Percentiles rank a stretch among this genome's conserved stretches.
Conservation (phyloP, 257 asterid species). For the Solanum megistacrolobum region DNA sequence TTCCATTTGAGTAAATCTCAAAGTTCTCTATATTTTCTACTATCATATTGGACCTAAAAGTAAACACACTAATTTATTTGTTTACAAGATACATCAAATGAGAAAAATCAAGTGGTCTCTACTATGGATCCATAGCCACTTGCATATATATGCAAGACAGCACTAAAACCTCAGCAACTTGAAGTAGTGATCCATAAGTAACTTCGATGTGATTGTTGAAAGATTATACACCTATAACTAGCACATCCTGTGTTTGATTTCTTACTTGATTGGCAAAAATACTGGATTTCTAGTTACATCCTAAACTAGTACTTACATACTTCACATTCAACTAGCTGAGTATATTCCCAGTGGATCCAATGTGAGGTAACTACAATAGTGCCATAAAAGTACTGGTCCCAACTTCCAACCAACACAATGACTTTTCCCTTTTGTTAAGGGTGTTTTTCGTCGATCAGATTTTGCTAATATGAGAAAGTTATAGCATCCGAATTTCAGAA, state of each 20-base stretch:
- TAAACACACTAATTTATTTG: not conserved
- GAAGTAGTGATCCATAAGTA: not conserved
- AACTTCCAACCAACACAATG: not conserved
- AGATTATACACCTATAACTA: not conserved
- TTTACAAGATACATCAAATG: not conserved
- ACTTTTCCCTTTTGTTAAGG: not conserved
- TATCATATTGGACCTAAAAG: not conserved
- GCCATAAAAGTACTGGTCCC: not conserved
- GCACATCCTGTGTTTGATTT: not conserved
- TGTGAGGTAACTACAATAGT: not conserved
- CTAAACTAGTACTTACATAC: not conserved
- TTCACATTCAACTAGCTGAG: not conserved
- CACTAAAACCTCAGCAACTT: not conserved
- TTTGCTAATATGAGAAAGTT: not conserved
- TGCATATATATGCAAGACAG: not conserved
- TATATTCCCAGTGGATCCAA: not conserved
- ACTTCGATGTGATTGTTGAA: not conserved
- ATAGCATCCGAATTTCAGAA: not conserved
- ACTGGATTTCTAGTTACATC: not conserved
- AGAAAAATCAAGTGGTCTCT: not conserved
- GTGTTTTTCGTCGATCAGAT: not conserved
- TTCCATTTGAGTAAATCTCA: not conserved
- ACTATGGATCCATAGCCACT: not conserved
- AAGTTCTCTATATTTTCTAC: not conserved
- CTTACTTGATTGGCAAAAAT: not conserved